A percentile compares a stretch with the other conserved stretches of the same genome.
Conservation (phyloP, 139 green algal genomes). For the Chlorella vulgaris region DNA sequence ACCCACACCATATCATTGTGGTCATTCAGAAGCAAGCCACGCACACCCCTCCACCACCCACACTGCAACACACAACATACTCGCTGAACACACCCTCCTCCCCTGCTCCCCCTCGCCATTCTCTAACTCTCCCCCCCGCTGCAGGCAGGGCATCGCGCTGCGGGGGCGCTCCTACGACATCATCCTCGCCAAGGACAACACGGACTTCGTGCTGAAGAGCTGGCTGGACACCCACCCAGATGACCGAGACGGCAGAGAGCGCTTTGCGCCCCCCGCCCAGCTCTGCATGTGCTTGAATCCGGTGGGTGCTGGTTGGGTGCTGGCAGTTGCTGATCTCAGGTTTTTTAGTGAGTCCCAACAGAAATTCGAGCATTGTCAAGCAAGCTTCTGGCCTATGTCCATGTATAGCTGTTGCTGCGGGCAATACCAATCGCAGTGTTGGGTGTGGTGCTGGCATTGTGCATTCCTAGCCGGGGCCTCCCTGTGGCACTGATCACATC, state of each 20-base stretch:
- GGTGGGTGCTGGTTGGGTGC: constrained; percentile 8
- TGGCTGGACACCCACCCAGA: constrained; percentile 48
- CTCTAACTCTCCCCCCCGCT: not conserved
- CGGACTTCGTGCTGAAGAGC: constrained; percentile 48
- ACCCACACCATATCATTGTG: too few species aligned
- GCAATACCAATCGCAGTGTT: too few species aligned
- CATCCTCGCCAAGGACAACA: constrained; percentile 51
- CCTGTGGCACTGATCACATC: not conserved
- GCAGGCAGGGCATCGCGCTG: constrained; percentile 35
- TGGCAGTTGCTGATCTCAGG: too few species aligned
- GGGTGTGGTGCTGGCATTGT: too few species aligned
- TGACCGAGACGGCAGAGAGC: constrained; percentile 8
- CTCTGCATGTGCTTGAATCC: constrained; percentile 65
- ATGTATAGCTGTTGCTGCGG: not conserved
- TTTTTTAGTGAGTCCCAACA: too few species aligned
- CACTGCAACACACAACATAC: too few species aligned
- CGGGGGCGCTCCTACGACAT: constrained; percentile 64
- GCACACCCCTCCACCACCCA: too few species aligned
- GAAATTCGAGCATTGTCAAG: too few species aligned
- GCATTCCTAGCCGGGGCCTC: too few species aligned
- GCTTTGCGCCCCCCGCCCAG: constrained; percentile 26
- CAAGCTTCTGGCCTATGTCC: not conserved
- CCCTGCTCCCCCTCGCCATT: not conserved
- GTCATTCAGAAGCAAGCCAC: too few species aligned
- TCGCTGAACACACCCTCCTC: not conserved